Conservation (phyloP, 768 basidiomycete species). For the Pleurotus salmoneostramineus region DNA sequence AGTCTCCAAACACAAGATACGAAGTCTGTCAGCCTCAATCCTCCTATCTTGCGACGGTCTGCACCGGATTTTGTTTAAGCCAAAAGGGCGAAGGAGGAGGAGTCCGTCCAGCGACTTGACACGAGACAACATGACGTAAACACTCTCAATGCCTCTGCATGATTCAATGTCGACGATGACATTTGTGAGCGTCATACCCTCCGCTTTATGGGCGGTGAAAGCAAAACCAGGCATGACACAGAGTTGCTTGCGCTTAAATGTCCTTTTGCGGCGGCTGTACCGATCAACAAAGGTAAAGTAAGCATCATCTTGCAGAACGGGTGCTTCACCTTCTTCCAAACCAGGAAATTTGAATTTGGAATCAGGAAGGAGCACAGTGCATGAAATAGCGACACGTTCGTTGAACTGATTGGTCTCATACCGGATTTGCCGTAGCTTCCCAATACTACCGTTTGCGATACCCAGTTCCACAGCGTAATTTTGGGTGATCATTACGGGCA, state of each 20-base stretch:
- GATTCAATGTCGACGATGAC: constrained; percentile 28
- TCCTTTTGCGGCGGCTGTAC: constrained; percentile 12
- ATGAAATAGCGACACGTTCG: constrained; percentile 9
- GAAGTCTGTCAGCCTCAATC: constrained; percentile 3
- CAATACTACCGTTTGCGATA: constrained; percentile 24
- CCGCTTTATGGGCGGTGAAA: constrained; percentile 35
- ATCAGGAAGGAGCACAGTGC: constrained; percentile 13
- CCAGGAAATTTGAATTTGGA: background rate
- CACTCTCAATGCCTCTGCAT: constrained; percentile 26
- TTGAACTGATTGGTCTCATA: constrained; percentile 14
- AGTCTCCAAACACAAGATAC: constrained; percentile 2
- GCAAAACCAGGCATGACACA: constrained; percentile 33
- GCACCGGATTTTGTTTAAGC: constrained; percentile 6
- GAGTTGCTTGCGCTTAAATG: constrained; percentile 25
- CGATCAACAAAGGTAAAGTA: constrained; percentile 4
- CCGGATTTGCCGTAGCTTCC: constrained; percentile 13
- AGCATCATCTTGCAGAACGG: constrained; percentile 13
- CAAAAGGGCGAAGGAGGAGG: constrained; percentile 24
- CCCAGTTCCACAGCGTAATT: constrained; percentile 27
- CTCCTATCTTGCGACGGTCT: constrained; percentile 9
- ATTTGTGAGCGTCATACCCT: constrained; percentile 28
- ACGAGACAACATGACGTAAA: constrained; percentile 40
- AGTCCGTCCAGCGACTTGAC: constrained; percentile 23
- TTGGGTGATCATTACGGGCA: constrained; percentile 26
- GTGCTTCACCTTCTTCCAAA: constrained; percentile 6